These are phyloP conservation scores for Drechslerella stenobrocha DNA, from an alignment of 2,329 filamentous ascomycete species.

Conservation along the genomic window DNA sequence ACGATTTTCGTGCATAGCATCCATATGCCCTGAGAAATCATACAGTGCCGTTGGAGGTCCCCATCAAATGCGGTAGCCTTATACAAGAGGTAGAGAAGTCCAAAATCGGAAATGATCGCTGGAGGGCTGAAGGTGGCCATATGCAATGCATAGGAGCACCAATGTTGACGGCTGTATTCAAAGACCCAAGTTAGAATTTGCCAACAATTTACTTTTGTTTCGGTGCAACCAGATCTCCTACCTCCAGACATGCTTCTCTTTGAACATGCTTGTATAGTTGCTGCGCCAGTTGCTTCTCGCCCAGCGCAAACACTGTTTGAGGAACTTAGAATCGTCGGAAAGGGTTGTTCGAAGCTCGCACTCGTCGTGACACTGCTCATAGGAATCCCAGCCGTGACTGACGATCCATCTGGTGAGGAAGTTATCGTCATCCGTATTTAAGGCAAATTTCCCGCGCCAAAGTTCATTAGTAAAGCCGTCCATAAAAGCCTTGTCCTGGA, in stretches of 20 bases:
- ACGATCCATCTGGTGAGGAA: constrained; percentile 97
- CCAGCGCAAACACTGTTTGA: constrained; percentile 93
- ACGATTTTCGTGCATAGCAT: constrained; percentile 89
- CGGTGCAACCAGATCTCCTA: constrained; percentile 64
- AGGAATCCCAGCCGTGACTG: constrained; percentile 87
- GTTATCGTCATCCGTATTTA: constrained; percentile 97
- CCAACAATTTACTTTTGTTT: too few species aligned
- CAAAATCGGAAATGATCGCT: constrained; percentile 75
- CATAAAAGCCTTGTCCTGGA: constrained; percentile 81
- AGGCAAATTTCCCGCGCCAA: constrained; percentile 76
- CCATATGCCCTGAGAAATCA: constrained; percentile 69
- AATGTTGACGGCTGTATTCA: constrained; percentile 74
- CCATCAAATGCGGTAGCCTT: constrained; percentile 68
- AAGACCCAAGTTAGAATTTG: too few species aligned
- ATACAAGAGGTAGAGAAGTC: constrained; percentile 71
- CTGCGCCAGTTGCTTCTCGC: constrained; percentile 97
- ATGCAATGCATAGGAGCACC: constrained; percentile 91
- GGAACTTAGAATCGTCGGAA: constrained; percentile 82
- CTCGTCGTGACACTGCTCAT: constrained; percentile 89
- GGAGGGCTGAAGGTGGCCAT: constrained; percentile 89
- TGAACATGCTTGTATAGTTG: constrained; percentile 86
- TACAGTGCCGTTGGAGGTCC: constrained; percentile 61
- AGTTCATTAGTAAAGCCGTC: constrained; percentile 88
- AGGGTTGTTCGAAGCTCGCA: constrained; percentile 91
- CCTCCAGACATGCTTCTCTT: constrained; percentile 82